A percentile compares a stretch with the other conserved stretches of the same genome.
Conservation (phyloP, 192 early-diverging fungal genomes). For the Backusella westeae region DNA sequence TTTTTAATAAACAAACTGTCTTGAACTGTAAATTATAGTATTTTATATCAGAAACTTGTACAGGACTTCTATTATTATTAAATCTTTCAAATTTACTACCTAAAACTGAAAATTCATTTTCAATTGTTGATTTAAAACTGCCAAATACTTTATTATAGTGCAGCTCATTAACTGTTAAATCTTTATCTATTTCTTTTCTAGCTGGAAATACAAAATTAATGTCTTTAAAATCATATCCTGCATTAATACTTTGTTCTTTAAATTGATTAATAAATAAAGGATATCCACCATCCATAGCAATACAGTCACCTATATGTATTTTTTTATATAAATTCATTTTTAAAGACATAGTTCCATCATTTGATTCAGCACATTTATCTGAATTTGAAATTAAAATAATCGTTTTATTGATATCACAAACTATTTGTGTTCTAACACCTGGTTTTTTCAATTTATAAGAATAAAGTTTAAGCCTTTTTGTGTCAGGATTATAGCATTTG, state of each 20-base stretch:
- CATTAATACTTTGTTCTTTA: neutral
- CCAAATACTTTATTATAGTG: neutral
- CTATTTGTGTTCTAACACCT: neutral
- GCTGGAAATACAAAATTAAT: neutral
- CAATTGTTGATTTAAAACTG: neutral
- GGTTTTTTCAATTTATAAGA: neutral
- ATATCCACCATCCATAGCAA: neutral
- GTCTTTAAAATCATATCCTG: neutral
- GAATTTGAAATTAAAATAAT: neutral
- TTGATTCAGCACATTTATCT: neutral
- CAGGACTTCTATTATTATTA: neutral
- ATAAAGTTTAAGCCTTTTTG: neutral
- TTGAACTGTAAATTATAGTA: constrained; percentile 5
- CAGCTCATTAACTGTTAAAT: neutral
- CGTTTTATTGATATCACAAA: neutral
- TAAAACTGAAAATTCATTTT: neutral
- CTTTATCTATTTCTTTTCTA: neutral
- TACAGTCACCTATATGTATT: neutral
- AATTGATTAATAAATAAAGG: neutral
- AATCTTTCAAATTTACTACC: constrained; percentile 8
- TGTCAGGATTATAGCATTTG: neutral
- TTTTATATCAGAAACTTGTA: neutral
- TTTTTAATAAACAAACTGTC: neutral
- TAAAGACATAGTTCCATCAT: neutral
- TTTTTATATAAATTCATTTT: neutral